Evolutionary conservation across 2,329 filamentous ascomycete genomes (phyloP), one percentile per base, ranked within the genome.

Genomic region (Penicillium hesseltinei): DNA sequence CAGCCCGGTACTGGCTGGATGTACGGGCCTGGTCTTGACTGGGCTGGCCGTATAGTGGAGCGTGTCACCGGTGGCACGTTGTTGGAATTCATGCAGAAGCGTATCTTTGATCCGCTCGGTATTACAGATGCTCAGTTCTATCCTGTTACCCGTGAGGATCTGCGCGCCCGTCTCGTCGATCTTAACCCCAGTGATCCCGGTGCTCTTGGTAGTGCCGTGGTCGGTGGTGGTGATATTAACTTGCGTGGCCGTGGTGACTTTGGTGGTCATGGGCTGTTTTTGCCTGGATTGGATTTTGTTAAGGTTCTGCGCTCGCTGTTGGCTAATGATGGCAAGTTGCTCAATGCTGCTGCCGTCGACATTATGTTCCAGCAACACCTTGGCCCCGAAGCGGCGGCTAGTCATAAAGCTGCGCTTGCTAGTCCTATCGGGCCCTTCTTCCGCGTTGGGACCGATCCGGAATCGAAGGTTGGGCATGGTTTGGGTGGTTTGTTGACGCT

Each of bases 21-120:
- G 60, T 85, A 85, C 59, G 77, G 80, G 0, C 62, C 75, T 1
- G 74, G 77, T 1, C 65, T 81, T 1, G 83, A 85, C 69, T 85
- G 81, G 82, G 79, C 77, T 0, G 82, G 83, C 3, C 73, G 76
- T 0, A 70, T 84, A 0, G 73, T 85, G 1, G 82, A 84, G 62
- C 71, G 75, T 0, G 64, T 81, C 0, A 80, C 80, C 0, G 76
- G 76, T 0, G 51, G 64, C 9, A 75, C 73, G 0, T 68, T 85
- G 3, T 72, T 78, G 3, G 73, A 78, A 2, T 76, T 74, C 47
- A 74, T 84, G 62, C 69, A 77, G 11, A 61, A 76, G 51, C 71
- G 78, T 46, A 77, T 84, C 19, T 80, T 75, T 60, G 67, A 66
- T 0, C 80, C 79, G 2, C 70, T 84, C 1, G 75, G 74, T 13